Base-by-base conservation (phyloP, 1,139 yeast genomes). In the Zygoascus meyerae region DNA sequence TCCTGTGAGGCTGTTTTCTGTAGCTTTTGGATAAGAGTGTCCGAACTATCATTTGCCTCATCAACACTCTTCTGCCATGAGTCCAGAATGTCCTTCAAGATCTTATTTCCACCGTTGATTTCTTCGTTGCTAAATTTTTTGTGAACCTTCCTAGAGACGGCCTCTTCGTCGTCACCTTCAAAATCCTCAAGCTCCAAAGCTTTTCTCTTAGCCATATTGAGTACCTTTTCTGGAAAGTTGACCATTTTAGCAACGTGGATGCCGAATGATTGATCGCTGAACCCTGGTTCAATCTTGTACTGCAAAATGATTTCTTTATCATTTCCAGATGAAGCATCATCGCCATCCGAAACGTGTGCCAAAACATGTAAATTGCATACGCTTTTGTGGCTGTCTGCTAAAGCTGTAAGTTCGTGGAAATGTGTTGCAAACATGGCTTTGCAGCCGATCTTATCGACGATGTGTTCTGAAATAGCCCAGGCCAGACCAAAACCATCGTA, bases 401-500 rank as follows among this genome's bases (percentile, higher is more conserved):
- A 69, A 33, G 83, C 81, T 1, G 97, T 92, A 49, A 92, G 73
- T 63, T 92, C 98, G 64, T 92, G 97, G 74, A 92, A 92, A 70
- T 92, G 98, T 0, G 98, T 92, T 0, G 98, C 98, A 73, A 92
- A 92, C 51, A 92, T 64, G 0, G 95, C 79, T 64, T 87, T 89
- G 54, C 96, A 83, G 45, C 77, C 74, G 49, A 86, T 77, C 49
- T 81, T 71, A 30, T 72, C 72, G 2, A 92, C 82, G 51, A 92
- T 80, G 62, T 84, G 82, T 60, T 89, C 95, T 56, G 94, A 85
- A 49, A 92, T 92, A 0, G 97, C 83, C 95, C 96, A 92, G 0
- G 98, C 98, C 37, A 92, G 73, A 0, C 98, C 98, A 70, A 92
- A 92, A 0, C 98, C 98, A 67, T 92, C 98, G 64, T 90, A 92